phyloP scores from a whole-genome alignment of 768 basidiomycete genomes.

The Sarcomyxa edulis region DNA sequence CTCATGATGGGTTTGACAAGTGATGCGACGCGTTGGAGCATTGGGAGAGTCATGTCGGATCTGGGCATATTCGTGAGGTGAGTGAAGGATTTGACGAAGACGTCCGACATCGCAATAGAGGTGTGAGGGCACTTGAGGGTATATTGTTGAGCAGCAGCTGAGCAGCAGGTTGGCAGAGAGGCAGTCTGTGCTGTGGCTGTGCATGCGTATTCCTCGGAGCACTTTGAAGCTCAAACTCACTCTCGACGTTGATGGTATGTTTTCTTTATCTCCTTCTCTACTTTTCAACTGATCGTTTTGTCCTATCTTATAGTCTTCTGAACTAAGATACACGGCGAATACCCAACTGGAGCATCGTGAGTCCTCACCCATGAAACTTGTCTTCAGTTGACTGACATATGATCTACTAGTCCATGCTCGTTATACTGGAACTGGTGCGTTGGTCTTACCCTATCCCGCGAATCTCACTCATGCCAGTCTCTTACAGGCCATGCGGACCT shows the following conservation, averaged over 20 bases:
- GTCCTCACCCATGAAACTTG: slow-evolving; percentile 24
- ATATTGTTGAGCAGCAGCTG: not conserved
- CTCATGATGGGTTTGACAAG: slow-evolving; percentile 94
- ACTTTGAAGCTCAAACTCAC: no score
- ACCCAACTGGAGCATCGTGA: slow-evolving; percentile 92
- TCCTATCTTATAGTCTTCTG: slow-evolving; percentile 86
- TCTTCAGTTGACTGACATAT: slow-evolving; percentile 8
- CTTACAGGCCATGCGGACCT: slow-evolving; percentile 86
- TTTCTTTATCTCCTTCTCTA: no score
- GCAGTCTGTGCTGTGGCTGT: no score
- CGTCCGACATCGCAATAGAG: slow-evolving; percentile 40
- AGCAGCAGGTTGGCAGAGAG: no score
- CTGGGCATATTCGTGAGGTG: slow-evolving; percentile 67
- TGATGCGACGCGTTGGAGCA: slow-evolving; percentile 66
- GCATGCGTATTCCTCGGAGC: no score
- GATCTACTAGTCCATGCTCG: slow-evolving; percentile 77
- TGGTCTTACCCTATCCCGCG: not conserved
- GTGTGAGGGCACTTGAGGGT: not conserved
- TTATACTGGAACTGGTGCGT: slow-evolving; percentile 90
- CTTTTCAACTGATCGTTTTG: no score
- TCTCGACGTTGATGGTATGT: no score
- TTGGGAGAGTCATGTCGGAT: slow-evolving; percentile 59
- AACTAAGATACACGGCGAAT: slow-evolving; percentile 93
- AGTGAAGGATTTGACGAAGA: slow-evolving; percentile 61
- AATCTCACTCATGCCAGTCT: slow-evolving; percentile 1